phyloP scores from a whole-genome alignment of 176 grass and related monocot genomes.

The Hsuehochloa calcarea region DNA sequence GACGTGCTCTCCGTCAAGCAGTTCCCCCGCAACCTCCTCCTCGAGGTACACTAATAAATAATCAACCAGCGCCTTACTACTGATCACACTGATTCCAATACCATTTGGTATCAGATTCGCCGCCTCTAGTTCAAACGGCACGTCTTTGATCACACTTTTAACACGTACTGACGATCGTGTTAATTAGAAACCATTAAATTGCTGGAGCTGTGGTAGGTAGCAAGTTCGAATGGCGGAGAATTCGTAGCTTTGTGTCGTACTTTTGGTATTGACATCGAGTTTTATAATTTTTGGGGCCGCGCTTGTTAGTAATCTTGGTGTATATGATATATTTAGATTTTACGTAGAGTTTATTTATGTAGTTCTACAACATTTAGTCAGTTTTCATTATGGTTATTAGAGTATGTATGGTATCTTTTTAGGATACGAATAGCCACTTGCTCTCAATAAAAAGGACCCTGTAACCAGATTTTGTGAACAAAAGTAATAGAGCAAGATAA shows the following conservation, averaged over 20 bases:
- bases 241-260: not conserved
- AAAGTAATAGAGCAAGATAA: too few relatives aligned
- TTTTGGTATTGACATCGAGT: not conserved
- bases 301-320: too few relatives aligned
- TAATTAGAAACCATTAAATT: not conserved
- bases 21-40: conserved; percentile 68
- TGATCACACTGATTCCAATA: not conserved
- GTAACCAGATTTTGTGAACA: too few relatives aligned
- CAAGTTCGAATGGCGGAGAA: not conserved
- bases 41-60: conserved; percentile 40
- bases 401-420: too few relatives aligned
- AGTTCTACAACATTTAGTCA: too few relatives aligned
- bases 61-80: not conserved
- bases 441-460: too few relatives aligned
- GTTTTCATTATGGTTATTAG: too few relatives aligned
- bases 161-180: not conserved
- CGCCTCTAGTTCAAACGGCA: not conserved
- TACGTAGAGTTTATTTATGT: too few relatives aligned
- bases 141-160: not conserved
- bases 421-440: too few relatives aligned
- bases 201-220: not conserved
- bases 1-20: conserved; percentile 74
- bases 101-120: not conserved
- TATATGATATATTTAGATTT: too few relatives aligned
- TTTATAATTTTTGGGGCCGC: not conserved